phyloP scores from a whole-genome alignment of 371 early-diverging fungal genomes.

The Rhizopus sp. region DNA sequence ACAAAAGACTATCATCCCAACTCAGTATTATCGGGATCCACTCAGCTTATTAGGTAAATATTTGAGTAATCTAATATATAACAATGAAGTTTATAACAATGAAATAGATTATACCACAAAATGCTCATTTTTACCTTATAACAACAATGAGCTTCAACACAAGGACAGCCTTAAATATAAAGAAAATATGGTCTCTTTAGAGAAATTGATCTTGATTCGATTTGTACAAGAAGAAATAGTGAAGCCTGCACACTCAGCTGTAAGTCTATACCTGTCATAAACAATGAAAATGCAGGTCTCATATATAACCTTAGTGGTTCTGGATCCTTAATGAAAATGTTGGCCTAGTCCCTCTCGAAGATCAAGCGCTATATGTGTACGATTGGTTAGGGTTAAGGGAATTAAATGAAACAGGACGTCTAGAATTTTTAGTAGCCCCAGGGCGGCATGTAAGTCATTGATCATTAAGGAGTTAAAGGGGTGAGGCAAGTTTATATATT shows the following conservation, averaged over 20 bases:
- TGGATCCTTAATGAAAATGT: slow-evolving; percentile 62
- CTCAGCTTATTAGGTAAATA: slow-evolving; percentile 45
- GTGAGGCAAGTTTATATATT: background rate
- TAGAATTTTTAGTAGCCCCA: slow-evolving; percentile 64
- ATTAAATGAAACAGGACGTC: slow-evolving; percentile 54
- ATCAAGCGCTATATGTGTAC: slow-evolving; percentile 63
- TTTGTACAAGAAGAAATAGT: slow-evolving; percentile 82
- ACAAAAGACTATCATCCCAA: slow-evolving; percentile 83
- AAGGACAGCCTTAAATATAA: slow-evolving; percentile 58
- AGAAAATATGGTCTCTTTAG: slow-evolving; percentile 56
- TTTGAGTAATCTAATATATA: background rate
- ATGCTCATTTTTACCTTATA: slow-evolving; percentile 82
- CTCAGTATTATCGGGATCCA: slow-evolving; percentile 88
- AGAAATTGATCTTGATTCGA: slow-evolving; percentile 75
- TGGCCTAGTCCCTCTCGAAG: slow-evolving; percentile 51
- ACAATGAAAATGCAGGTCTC: background rate
- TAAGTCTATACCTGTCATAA: slow-evolving; percentile 23
- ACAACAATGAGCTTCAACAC: slow-evolving; percentile 76
- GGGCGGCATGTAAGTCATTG: slow-evolving; percentile 69
- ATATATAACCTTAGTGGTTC: slow-evolving; percentile 66
- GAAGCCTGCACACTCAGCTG: slow-evolving; percentile 75
- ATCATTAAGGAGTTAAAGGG: background rate
- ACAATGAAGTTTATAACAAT: background rate
- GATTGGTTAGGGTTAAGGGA: slow-evolving; percentile 74
- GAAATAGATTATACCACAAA: slow-evolving; percentile 63